Conservation (phyloP, 169 alveolate species). For the Plasmodium berghei region DNA sequence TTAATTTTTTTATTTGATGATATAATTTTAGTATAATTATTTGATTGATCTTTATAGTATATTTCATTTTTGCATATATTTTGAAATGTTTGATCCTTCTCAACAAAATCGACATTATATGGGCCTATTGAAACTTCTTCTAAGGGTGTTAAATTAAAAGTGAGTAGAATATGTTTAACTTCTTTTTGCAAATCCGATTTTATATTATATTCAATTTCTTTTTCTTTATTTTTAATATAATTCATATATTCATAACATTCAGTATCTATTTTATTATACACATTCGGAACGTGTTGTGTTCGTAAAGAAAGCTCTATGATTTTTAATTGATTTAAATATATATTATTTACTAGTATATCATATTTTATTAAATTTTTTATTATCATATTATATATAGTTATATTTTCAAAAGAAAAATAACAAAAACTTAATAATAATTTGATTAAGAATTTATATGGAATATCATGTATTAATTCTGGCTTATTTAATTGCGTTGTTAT, state of each 20-base stretch:
- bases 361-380: slow-evolving; percentile 61
- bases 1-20: neutral
- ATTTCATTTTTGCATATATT: slow-evolving; percentile 2
- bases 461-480: neutral
- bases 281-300: slow-evolving; percentile 70
- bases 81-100: slow-evolving; percentile 28
- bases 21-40: neutral
- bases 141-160: slow-evolving; percentile 23
- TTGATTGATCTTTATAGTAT: neutral
- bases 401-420: slow-evolving; percentile 40
- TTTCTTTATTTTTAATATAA: slow-evolving; percentile 36
- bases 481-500: neutral
- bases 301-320: slow-evolving; percentile 59
- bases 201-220: slow-evolving; percentile 28
- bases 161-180: slow-evolving; percentile 26
- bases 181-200: slow-evolving; percentile 53
- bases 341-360: slow-evolving; percentile 54
- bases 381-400: slow-evolving; percentile 37
- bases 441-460: slow-evolving; percentile 17
- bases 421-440: slow-evolving; percentile 45
- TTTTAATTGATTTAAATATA: slow-evolving; percentile 55
- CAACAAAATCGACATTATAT: slow-evolving; percentile 50
- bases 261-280: slow-evolving; percentile 14
- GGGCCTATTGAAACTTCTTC: slow-evolving; percentile 70
- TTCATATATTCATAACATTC: slow-evolving; percentile 52